Evolutionary conservation across 495 filamentous ascomycete genomes (phyloP).

Genomic region (Letharia lupina): DNA sequence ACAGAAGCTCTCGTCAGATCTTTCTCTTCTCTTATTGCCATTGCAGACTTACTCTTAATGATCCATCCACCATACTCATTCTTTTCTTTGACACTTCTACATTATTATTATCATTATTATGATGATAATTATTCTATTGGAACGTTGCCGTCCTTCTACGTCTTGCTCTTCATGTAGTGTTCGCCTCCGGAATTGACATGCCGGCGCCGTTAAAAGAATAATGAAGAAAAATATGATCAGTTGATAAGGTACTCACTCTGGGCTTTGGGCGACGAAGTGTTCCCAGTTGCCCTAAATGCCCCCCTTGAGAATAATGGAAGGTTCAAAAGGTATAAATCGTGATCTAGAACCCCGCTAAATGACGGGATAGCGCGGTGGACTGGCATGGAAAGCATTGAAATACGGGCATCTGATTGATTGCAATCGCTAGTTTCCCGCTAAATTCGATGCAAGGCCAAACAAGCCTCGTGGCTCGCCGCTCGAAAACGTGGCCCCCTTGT

Average conservation of each 20-base stretch:
- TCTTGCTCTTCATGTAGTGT: no score
- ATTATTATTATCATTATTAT: no score
- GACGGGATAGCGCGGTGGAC: constrained; percentile 5
- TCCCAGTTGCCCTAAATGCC: no score
- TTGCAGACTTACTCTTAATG: no score
- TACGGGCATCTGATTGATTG: constrained; percentile 16
- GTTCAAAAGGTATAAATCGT: not conserved
- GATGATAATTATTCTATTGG: no score
- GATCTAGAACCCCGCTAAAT: constrained; percentile 12
- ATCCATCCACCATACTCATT: no score
- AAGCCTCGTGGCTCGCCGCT: constrained; percentile 14
- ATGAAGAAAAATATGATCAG: no score
- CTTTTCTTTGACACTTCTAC: no score
- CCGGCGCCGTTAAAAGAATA: not conserved
- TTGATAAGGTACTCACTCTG: no score
- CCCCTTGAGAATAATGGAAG: not conserved
- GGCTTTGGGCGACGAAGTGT: not conserved
- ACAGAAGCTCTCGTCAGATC: not conserved
- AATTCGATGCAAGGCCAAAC: constrained; percentile 12
- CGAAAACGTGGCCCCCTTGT: constrained; percentile 19
- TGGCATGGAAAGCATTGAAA: not conserved
- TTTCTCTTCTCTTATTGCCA: not conserved
- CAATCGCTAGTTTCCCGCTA: not conserved
- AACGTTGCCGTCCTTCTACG: no score
- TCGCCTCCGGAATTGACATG: not conserved